Percentiles rank a stretch among this genome's conserved stretches.
Conservation (phyloP, 371 early-diverging fungal genomes). For the Parasitella parasitica region DNA sequence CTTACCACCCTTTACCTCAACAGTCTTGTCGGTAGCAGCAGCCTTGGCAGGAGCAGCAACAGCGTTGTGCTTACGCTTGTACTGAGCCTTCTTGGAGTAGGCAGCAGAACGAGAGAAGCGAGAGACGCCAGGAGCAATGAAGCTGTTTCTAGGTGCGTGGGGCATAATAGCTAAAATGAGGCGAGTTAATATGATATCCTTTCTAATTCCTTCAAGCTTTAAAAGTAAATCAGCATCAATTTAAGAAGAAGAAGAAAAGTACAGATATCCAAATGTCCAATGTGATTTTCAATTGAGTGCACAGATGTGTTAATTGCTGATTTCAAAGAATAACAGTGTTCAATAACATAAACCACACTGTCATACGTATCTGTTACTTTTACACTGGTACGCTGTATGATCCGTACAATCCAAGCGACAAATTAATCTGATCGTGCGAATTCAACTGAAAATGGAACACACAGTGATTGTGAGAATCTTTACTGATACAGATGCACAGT, state of each 20-base stretch:
- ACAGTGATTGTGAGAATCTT: not conserved
- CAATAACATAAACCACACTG: too few species aligned
- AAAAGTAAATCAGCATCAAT: not conserved
- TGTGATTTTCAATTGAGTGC: too few species aligned
- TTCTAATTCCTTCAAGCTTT: not conserved
- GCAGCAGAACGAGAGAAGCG: slow-evolving; percentile 74
- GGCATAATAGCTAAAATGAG: slow-evolving; percentile 18
- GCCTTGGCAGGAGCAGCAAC: slow-evolving; percentile 51
- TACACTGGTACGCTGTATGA: too few species aligned
- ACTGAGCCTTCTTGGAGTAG: slow-evolving; percentile 80
- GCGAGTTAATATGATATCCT: not conserved
- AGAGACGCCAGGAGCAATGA: slow-evolving; percentile 81
- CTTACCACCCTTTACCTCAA: slow-evolving; percentile 78
- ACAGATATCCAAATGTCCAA: too few species aligned
- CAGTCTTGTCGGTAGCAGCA: slow-evolving; percentile 65
- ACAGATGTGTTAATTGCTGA: too few species aligned
- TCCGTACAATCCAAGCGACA: not conserved
- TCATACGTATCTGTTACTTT: too few species aligned
- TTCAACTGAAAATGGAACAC: not conserved
- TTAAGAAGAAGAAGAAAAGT: not conserved
- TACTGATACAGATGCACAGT: not conserved
- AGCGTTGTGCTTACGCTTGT: slow-evolving; percentile 75
- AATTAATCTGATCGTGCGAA: not conserved
- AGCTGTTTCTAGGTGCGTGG: slow-evolving; percentile 69
- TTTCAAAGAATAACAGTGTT: too few species aligned